phyloP scores from a whole-genome alignment of 2,329 filamentous ascomycete species.

The Aphanoascus verrucosus region DNA sequence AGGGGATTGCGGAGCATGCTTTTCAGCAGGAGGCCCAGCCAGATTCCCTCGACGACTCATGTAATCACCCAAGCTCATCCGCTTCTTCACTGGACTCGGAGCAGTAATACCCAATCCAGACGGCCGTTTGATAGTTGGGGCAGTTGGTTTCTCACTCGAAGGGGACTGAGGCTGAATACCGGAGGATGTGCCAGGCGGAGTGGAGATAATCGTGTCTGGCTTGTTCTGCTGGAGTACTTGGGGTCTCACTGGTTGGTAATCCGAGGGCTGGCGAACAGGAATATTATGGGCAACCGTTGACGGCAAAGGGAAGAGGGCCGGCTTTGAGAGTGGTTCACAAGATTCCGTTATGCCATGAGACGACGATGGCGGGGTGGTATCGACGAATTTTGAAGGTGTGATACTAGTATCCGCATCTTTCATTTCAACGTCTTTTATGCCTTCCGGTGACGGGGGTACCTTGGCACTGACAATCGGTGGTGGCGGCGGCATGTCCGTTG shows the following conservation, averaged over 20 bases:
- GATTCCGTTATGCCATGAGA: not conserved
- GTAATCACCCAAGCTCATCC: conserved; percentile 42
- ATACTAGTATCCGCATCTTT: conserved; percentile 30
- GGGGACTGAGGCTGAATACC: not conserved
- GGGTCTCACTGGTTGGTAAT: conserved; percentile 15
- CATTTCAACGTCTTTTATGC: conserved; percentile 20
- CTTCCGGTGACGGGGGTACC: conserved; percentile 11
- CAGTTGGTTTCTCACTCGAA: not conserved
- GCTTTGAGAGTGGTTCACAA: conserved; percentile 17
- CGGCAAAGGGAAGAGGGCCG: conserved; percentile 26
- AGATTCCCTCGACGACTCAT: conserved; percentile 35
- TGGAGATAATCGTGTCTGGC: conserved; percentile 9
- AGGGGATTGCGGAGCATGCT: conserved; percentile 25
- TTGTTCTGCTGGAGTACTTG: conserved; percentile 22
- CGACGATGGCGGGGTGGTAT: not conserved
- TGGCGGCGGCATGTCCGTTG: conserved; percentile 13
- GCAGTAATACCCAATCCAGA: conserved; percentile 27
- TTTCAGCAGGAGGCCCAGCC: conserved; percentile 33
- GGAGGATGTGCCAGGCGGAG: not conserved
- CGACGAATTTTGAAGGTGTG: conserved; percentile 16
- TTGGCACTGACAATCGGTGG: conserved; percentile 12
- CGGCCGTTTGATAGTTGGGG: not conserved
- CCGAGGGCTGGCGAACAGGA: conserved; percentile 20
- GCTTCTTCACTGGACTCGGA: conserved; percentile 42
- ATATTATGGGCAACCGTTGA: conserved; percentile 31